Base-by-base conservation (phyloP, 306 rosid genomes). In the Medicago truncatula region DNA sequence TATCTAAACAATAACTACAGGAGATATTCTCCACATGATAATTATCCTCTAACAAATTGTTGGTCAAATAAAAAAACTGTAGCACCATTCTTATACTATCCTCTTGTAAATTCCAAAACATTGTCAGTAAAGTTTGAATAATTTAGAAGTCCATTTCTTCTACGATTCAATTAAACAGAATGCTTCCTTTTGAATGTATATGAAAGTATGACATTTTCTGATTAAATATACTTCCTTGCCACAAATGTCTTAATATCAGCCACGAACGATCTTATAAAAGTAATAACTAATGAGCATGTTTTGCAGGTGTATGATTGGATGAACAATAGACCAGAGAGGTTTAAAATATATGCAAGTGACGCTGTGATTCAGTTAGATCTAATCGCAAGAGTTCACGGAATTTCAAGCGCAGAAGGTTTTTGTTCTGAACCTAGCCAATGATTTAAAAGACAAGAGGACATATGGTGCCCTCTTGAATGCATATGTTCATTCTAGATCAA, bases 301-400 rank as follows among this genome's bases (percentile, higher is more conserved):
- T 43, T 81, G 46, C 88, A 95, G 99, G 88, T 95, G 61, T 88
- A 88, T 85, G 96, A 95, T 43, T 95, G 99, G 99, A 92, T 95
- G 90, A 84, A 82, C 83, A 86, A 89, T 58, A 80, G 97, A 81
- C 92, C 74, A 62, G 96, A 95, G 86, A 86, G 98, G 81, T 95
- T 92, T 81, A 88, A 90, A 83, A 18, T 89, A 66, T 76, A 93
- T 49, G 44, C 89, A 25, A 92, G 98, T 63, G 98, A 95, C 41
- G 89, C 87, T 63, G 98, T 96, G 8, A 92, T 95, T 74, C 97
- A 90, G 75, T 81, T 95, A 84, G 99, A 92, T 87, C 87, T 92
- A 58, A 67, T 92, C 34, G 85, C 91, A 43, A 92, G 92, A 86
- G 99, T 90, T 74, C 88, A 73, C 1, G 98, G 98, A 44, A 66